These are phyloP conservation scores for Pyrus communis DNA, from an alignment of 306 rosid species.

Conservation along the genomic window DNA sequence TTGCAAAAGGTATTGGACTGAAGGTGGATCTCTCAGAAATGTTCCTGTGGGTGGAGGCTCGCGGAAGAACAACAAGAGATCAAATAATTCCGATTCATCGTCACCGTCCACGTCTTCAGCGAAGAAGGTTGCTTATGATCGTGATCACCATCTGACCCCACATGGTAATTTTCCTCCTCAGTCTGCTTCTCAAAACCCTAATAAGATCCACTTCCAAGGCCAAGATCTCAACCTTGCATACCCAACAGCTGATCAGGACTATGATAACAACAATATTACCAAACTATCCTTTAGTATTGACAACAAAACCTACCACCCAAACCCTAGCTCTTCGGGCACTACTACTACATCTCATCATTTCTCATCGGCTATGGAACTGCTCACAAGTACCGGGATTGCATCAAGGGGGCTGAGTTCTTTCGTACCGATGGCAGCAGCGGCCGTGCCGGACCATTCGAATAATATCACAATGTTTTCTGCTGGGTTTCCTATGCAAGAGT, in stretches of 20 bases:
- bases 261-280: conserved; percentile 29
- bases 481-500: conserved; percentile 56
- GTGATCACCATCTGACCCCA: conserved; percentile 18
- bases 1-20: conserved; percentile 98
- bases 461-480: conserved; percentile 30
- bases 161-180: conserved; percentile 19
- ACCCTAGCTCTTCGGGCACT: conserved; percentile 24
- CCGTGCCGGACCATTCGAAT: conserved; percentile 15
- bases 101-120: conserved; percentile 30
- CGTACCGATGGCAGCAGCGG: conserved; percentile 37
- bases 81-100: conserved; percentile 16
- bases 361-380: conserved; percentile 59
- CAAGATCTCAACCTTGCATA: conserved; percentile 85
- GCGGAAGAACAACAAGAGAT: conserved; percentile 72
- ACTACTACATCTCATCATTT: conserved; percentile 17
- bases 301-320: conserved; percentile 22
- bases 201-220: conserved; percentile 55
- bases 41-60: conserved; percentile 99
- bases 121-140: conserved; percentile 31
- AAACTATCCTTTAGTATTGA: conserved; percentile 33
- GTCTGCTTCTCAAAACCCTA: conserved; percentile 56
- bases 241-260: conserved; percentile 34
- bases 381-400: conserved; percentile 45
- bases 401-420: conserved; percentile 64
- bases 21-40: conserved; percentile 89